Conservation (phyloP, 345 rosid genomes). For the Aquilaria malaccensis region DNA sequence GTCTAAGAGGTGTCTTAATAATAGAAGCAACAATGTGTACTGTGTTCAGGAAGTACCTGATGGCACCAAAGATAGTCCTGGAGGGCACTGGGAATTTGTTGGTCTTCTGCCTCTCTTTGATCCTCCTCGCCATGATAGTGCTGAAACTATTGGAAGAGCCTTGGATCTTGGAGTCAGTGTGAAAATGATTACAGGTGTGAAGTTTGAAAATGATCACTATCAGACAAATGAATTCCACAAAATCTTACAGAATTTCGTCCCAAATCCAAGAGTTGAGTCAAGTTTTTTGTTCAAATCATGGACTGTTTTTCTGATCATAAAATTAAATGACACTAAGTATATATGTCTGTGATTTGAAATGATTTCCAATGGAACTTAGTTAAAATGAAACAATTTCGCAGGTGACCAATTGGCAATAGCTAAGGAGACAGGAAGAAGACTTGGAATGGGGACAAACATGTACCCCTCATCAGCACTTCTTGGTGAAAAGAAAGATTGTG, state of each 20-base stretch:
- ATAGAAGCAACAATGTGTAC: not conserved
- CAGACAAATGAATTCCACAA: too few relatives aligned
- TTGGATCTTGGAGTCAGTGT: constrained; percentile 56
- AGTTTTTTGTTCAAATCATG: too few relatives aligned
- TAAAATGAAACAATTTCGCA: constrained; percentile 2
- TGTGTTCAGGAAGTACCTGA: constrained; percentile 40
- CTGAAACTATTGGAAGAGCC: constrained; percentile 60
- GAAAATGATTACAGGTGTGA: constrained; percentile 59
- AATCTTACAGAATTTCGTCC: too few relatives aligned
- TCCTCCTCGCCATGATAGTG: constrained; percentile 67
- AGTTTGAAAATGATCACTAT: too few relatives aligned
- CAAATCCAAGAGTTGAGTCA: not conserved
- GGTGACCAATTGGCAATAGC: constrained; percentile 91
- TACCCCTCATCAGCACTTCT: constrained; percentile 79
- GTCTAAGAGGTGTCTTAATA: not conserved
- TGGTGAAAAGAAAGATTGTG: constrained; percentile 44
- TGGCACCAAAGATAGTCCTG: constrained; percentile 57
- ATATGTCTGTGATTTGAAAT: too few relatives aligned
- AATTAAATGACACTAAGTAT: too few relatives aligned
- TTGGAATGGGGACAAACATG: constrained; percentile 94
- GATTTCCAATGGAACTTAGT: too few relatives aligned
- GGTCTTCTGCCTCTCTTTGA: constrained; percentile 65
- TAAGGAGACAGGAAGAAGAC: constrained; percentile 86
- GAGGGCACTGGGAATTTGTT: constrained; percentile 83
- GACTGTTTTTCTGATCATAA: constrained; percentile 3